Conservation (phyloP, 768 basidiomycete species). For the Naganishia onofrii region DNA sequence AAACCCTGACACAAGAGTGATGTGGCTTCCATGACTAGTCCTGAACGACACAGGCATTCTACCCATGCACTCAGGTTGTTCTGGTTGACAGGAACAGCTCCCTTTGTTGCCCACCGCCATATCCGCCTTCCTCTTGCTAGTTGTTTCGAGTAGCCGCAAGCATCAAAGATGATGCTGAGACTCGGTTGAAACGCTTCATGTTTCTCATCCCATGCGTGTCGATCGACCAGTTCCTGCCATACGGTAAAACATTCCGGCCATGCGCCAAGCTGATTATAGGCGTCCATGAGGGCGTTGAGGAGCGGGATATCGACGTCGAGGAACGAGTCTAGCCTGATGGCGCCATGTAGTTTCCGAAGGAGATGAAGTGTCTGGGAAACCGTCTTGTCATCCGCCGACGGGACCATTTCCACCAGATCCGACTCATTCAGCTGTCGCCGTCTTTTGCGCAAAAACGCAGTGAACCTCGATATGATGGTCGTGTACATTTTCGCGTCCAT, state of each 20-base stretch:
- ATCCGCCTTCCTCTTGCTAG: slow-evolving; percentile 60
- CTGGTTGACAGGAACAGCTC: slow-evolving; percentile 60
- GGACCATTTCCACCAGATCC: slow-evolving; percentile 15
- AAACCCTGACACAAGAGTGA: background rate
- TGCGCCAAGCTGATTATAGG: slow-evolving; percentile 74
- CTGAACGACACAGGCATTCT: slow-evolving; percentile 77
- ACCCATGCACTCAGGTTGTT: slow-evolving; percentile 79
- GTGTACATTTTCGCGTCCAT: slow-evolving; percentile 66
- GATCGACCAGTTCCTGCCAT: slow-evolving; percentile 63
- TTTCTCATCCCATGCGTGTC: slow-evolving; percentile 52
- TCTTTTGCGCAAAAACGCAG: slow-evolving; percentile 24
- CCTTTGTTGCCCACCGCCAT: slow-evolving; percentile 58
- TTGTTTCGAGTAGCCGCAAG: slow-evolving; percentile 67
- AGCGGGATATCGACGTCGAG: slow-evolving; percentile 67
- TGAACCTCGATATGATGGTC: slow-evolving; percentile 58
- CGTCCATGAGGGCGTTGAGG: slow-evolving; percentile 84
- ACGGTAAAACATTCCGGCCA: slow-evolving; percentile 70
- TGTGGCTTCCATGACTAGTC: slow-evolving; percentile 64
- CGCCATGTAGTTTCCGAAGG: slow-evolving; percentile 67
- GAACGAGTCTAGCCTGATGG: slow-evolving; percentile 74
- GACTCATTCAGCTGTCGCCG: slow-evolving; percentile 11
- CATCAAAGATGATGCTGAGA: slow-evolving; percentile 80
- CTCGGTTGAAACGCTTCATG: slow-evolving; percentile 59
- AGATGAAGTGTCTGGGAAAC: slow-evolving; percentile 38
- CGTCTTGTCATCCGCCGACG: slow-evolving; percentile 7